Conservation (phyloP, 2,329 filamentous ascomycete genomes). For the Diplodia sapinea region DNA sequence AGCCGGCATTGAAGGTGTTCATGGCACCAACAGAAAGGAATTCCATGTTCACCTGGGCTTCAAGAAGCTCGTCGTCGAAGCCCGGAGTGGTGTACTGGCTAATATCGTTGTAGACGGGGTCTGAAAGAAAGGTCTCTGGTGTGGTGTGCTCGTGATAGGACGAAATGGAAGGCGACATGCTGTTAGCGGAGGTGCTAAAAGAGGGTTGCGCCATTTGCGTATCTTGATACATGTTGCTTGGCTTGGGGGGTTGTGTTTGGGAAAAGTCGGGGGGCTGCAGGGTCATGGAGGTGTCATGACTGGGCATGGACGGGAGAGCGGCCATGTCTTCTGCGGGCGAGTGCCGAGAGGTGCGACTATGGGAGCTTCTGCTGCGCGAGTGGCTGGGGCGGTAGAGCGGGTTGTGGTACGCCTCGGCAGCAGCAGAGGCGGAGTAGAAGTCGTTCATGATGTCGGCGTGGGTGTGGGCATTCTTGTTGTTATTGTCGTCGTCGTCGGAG, state of each 20-base stretch:
- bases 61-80: conserved; percentile 33
- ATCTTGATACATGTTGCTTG: conserved; percentile 24
- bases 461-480: conserved; percentile 49
- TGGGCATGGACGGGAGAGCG: conserved; percentile 4
- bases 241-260: conserved; percentile 3
- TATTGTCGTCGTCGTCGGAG: background rate
- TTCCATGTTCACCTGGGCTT: conserved; percentile 4
- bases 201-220: conserved; percentile 11
- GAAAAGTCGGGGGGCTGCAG: conserved; percentile 17
- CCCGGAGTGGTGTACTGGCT: conserved; percentile 44
- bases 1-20: conserved; percentile 14
- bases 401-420: conserved; percentile 10
- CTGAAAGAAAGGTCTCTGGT: conserved; percentile 45
- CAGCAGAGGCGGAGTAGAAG: conserved; percentile 21
- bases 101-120: conserved; percentile 42
- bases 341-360: conserved; percentile 12
- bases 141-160: conserved; percentile 47
- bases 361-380: conserved; percentile 11
- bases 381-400: conserved; percentile 9
- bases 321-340: conserved; percentile 20
- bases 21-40: conserved; percentile 13
- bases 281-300: conserved; percentile 11
- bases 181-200: conserved; percentile 39
- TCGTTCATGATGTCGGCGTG: conserved; percentile 45
- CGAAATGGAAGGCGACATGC: conserved; percentile 44